These are phyloP conservation scores for Neoarthrinium moseri DNA, from an alignment of 2,329 filamentous ascomycete species.

Conservation along the genomic window DNA sequence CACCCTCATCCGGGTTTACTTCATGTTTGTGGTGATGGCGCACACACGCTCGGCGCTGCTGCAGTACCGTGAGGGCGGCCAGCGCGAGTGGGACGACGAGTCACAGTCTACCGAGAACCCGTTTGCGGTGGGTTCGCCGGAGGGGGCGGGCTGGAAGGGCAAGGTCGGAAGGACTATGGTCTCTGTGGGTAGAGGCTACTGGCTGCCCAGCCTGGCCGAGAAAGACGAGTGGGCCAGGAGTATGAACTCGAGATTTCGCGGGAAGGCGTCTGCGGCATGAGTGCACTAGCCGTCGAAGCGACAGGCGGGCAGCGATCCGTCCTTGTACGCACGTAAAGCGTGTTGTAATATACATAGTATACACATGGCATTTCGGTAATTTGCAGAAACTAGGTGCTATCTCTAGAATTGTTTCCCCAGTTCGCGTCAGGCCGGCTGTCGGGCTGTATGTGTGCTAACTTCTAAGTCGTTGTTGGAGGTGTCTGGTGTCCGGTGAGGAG, in stretches of 20 bases:
- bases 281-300: too few species aligned
- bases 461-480: too few species aligned
- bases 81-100: constrained; percentile 38
- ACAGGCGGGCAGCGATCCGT: too few species aligned
- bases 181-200: constrained; percentile 71
- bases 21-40: constrained; percentile 78
- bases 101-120: constrained; percentile 53
- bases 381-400: too few species aligned
- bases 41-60: constrained; percentile 77
- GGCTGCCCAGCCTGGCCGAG: constrained; percentile 68
- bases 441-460: neutral
- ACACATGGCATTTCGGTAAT: too few species aligned
- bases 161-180: constrained; percentile 79
- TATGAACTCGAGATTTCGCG: constrained; percentile 57
- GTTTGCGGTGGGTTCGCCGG: constrained; percentile 68
- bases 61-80: constrained; percentile 57
- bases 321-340: too few species aligned
- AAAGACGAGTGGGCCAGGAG: constrained; percentile 68
- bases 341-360: too few species aligned
- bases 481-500: too few species aligned
- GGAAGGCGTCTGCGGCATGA: constrained; percentile 9
- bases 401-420: too few species aligned
- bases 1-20: constrained; percentile 78
- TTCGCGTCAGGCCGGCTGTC: constrained; percentile 1
- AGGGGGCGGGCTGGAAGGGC: constrained; percentile 77